phyloP scores from a whole-genome alignment of 257 asterid species.

The Haberlea rhodopensis region DNA sequence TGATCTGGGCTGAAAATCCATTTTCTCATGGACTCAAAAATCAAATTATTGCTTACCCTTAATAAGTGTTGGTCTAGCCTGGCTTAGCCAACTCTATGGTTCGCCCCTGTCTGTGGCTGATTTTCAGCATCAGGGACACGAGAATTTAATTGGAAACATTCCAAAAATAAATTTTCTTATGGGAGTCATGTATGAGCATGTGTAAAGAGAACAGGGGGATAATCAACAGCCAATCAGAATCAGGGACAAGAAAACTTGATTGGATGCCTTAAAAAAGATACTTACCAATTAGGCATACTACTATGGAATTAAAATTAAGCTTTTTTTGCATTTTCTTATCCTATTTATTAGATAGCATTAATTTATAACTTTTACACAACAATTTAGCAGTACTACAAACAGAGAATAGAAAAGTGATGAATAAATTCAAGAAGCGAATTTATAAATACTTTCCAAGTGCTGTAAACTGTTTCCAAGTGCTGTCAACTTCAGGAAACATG shows the following conservation, averaged over 20 bases:
- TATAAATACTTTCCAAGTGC: slow-evolving; percentile 74
- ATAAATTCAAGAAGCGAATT: slow-evolving; percentile 18
- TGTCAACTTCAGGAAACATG: slow-evolving; percentile 78
- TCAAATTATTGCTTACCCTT: too few relatives aligned
- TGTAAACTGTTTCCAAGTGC: too few relatives aligned
- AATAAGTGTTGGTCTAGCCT: too few relatives aligned
- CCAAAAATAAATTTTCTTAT: slow-evolving; percentile 24
- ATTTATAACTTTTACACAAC: slow-evolving; percentile 7
- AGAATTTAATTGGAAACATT: slow-evolving; percentile 7
- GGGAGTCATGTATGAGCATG: slow-evolving; percentile 14
- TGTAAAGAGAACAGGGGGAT: background rate
- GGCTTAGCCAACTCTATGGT: too few relatives aligned
- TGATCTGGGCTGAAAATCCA: too few relatives aligned
- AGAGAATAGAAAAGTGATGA: slow-evolving; percentile 4
- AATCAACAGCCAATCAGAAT: slow-evolving; percentile 1
- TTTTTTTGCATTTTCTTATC: background rate
- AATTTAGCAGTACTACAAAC: background rate
- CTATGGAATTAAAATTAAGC: too few relatives aligned
- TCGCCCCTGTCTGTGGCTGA: slow-evolving; percentile 53
- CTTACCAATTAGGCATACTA: too few relatives aligned
- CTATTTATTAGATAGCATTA: background rate
- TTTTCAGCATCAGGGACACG: slow-evolving; percentile 7
- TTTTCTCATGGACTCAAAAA: too few relatives aligned
- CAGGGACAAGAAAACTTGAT: background rate
- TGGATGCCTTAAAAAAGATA: too few relatives aligned